Evolutionary conservation across 1,284 basidiomycete genomes (phyloP), one percentile per base, ranked within the genome.

Genomic region (Athelia sp.): DNA sequence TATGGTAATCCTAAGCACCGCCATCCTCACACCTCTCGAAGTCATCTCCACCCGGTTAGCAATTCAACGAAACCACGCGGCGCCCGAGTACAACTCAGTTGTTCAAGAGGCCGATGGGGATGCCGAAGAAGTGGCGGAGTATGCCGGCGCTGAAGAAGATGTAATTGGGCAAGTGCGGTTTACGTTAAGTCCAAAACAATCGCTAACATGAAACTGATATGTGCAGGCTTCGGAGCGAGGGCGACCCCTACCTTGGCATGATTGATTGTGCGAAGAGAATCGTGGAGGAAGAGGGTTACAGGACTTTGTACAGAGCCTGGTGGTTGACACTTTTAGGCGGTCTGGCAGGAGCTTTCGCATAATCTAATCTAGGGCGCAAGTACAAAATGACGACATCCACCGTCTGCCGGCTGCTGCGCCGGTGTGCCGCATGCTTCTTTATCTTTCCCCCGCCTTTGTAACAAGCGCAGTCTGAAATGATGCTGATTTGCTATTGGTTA

Each of bases 201-300:
- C 38, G 32, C 31, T 17, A 22, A 49, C 47, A 51, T 34, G 56
- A 38, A 26, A 10, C 35, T 49, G 14, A 49, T 17, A 18, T 14
- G 35, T 40, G 8, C 24, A 88, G 85, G 13, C 67, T 94, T 54
- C 79, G 93, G 54, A 84, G 81, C 49, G 92, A 93, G 60, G 83
- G 79, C 40, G 90, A 94, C 58, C 91, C 93, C n/a, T 96, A 96
- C 62, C 63, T 78, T 34, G 87, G 92, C 4, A 66, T 93, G 42
- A 62, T 82, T 13, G 90, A 94, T 62, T 92, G 89, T 54, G 82
- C 75, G 15, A 85, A 86, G 65, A 79, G 84, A 58, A 90, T 94
- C 36, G 65, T 87, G n/a, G 76, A 87, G 46, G 92, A 95, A 66
- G 92, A 95, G 65, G 92, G 92, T 1, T 80, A 78, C 71, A 66